Evolutionary conservation across 371 early-diverging fungal genomes (phyloP).

Genomic region (Lichtheimia ramosa): DNA sequence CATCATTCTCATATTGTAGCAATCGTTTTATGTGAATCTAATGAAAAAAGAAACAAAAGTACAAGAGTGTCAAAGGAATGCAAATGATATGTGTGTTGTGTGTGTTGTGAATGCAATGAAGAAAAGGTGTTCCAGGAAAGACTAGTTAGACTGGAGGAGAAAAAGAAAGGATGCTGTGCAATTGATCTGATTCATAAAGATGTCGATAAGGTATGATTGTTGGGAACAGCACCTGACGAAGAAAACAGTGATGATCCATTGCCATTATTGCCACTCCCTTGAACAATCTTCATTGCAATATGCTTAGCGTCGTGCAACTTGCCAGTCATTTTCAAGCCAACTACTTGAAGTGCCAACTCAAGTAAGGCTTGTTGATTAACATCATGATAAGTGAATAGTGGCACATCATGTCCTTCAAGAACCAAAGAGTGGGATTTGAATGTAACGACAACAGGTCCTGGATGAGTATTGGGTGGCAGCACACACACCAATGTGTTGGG

Average conservation of each 20-base stretch:
- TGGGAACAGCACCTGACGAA: too few species aligned
- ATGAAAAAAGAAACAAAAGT: too few species aligned
- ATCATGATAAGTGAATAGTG: slow-evolving; percentile 66
- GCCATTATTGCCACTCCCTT: slow-evolving; percentile 39
- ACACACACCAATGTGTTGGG: slow-evolving; percentile 75
- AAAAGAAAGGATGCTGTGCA: too few species aligned
- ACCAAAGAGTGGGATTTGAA: slow-evolving; percentile 53
- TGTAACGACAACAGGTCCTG: slow-evolving; percentile 75
- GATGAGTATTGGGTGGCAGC: slow-evolving; percentile 70
- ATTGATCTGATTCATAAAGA: too few species aligned
- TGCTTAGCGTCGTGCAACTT: slow-evolving; percentile 68
- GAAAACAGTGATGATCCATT: slow-evolving; percentile 1
- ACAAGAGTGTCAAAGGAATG: too few species aligned
- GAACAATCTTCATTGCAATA: slow-evolving; percentile 74
- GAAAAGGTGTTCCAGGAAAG: too few species aligned
- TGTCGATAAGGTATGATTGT: too few species aligned
- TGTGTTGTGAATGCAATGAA: not conserved
- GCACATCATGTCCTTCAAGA: slow-evolving; percentile 50
- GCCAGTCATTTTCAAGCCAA: slow-evolving; percentile 80
- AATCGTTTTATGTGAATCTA: too few species aligned
- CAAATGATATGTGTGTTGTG: not conserved
- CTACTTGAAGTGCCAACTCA: slow-evolving; percentile 80
- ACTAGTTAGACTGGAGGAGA: too few species aligned
- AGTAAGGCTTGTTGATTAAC: slow-evolving; percentile 79
- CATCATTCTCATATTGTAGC: too few species aligned